Conservation (phyloP, 805 yeast genomes). For the Kazachstania martiniae region DNA sequence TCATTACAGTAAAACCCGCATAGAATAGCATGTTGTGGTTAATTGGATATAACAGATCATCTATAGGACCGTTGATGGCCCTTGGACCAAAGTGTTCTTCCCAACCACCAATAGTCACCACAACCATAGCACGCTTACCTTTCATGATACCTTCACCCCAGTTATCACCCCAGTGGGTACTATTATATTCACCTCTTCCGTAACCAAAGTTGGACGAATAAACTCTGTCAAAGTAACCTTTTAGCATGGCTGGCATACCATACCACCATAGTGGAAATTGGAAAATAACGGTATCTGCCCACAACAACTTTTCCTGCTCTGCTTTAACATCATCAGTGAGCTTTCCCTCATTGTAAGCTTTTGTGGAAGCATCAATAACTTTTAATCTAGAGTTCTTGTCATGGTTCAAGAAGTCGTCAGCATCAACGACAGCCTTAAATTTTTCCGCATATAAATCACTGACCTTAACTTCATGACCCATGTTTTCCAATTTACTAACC, state of each 20-base stretch:
- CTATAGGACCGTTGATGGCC: constrained; percentile 15
- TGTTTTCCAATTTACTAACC: constrained; percentile 7
- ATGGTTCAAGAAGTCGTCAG: constrained; percentile 10
- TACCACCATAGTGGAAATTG: constrained; percentile 23
- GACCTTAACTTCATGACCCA: constrained; percentile 18
- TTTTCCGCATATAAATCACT: constrained; percentile 17
- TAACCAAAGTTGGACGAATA: constrained; percentile 15
- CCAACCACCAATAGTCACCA: constrained; percentile 10
- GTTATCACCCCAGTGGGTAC: constrained; percentile 7
- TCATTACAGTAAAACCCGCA: constrained; percentile 15
- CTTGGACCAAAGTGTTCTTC: constrained; percentile 7
- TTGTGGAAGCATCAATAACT: constrained; percentile 7
- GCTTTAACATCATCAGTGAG: constrained; percentile 15
- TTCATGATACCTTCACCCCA: constrained; percentile 17
- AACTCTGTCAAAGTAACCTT: constrained; percentile 22
- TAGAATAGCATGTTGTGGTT: constrained; percentile 15
- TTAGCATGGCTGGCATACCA: constrained; percentile 21
- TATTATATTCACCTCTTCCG: constrained; percentile 11
- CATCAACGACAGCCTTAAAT: constrained; percentile 14
- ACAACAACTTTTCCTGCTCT: constrained; percentile 18
- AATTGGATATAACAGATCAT: constrained; percentile 16
- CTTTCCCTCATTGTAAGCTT: constrained; percentile 4
- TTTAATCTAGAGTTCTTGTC: constrained; percentile 5
- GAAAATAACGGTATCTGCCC: constrained; percentile 18
- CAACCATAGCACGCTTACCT: constrained; percentile 13